These are phyloP conservation scores for Protomyces inouyei DNA, from an alignment of 1,139 yeast species.

Conservation along the genomic window DNA sequence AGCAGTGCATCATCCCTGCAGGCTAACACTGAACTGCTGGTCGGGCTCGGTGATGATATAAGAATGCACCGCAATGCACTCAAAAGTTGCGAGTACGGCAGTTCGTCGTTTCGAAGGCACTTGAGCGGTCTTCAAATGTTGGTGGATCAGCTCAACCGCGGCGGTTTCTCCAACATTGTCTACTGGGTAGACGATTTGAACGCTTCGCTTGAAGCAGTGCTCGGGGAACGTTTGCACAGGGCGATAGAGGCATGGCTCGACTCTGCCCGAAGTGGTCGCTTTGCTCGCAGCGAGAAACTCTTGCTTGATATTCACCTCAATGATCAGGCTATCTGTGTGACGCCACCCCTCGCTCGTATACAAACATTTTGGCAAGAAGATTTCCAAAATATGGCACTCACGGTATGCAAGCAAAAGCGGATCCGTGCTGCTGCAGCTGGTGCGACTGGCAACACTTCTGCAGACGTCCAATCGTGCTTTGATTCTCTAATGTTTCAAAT, in stretches of 20 bases:
- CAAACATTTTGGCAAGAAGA: slow-evolving; percentile 37
- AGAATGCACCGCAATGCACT: slow-evolving; percentile 37
- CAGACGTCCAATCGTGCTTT: not conserved
- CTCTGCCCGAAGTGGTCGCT: not conserved
- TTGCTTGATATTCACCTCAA: slow-evolving; percentile 45
- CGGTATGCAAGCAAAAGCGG: slow-evolving; percentile 34
- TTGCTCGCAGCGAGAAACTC: not conserved
- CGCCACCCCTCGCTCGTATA: slow-evolving; percentile 45
- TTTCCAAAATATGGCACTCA: not conserved
- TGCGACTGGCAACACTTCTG: slow-evolving; percentile 28
- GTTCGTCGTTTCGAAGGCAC: slow-evolving; percentile 5
- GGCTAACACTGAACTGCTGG: slow-evolving; percentile 40
- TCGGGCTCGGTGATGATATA: slow-evolving; percentile 34
- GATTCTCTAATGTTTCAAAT: slow-evolving; percentile 7
- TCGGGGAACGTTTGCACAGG: slow-evolving; percentile 41
- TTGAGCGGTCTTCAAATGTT: slow-evolving; percentile 42
- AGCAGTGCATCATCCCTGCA: slow-evolving; percentile 41
- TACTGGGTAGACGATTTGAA: slow-evolving; percentile 46
- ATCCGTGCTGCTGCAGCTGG: slow-evolving; percentile 39
- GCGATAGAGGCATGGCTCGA: slow-evolving; percentile 36
- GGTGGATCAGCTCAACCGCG: slow-evolving; percentile 45
- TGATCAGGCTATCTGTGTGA: slow-evolving; percentile 46
- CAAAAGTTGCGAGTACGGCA: slow-evolving; percentile 38
- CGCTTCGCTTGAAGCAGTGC: slow-evolving; percentile 40
- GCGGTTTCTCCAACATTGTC: slow-evolving; percentile 44